These are phyloP conservation scores for Fusarium albosuccineum DNA, from an alignment of 2,329 filamentous ascomycete genomes.

Conservation along the genomic window DNA sequence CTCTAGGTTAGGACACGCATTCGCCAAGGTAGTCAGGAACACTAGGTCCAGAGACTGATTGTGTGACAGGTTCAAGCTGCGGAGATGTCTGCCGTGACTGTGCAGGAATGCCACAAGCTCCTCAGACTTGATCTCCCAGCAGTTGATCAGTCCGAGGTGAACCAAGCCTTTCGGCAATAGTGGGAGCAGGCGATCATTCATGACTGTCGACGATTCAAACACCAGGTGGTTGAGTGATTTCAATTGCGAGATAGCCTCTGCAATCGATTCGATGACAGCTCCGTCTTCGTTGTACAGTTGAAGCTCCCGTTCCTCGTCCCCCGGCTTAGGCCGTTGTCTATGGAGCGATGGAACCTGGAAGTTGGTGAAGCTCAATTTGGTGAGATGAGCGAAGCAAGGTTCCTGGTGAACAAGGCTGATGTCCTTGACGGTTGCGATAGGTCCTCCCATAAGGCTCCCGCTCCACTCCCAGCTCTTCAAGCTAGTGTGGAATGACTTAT, in stretches of 20 bases:
- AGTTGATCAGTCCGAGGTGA: conserved; percentile 82
- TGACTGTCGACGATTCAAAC: conserved; percentile 80
- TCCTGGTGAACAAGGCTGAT: conserved; percentile 66
- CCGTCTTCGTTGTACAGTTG: conserved; percentile 56
- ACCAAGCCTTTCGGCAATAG: conserved; percentile 75
- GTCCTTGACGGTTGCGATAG: conserved; percentile 61
- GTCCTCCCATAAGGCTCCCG: conserved; percentile 62
- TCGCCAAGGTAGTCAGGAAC: conserved; percentile 76
- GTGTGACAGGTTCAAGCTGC: conserved; percentile 78
- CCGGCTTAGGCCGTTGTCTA: conserved; percentile 51
- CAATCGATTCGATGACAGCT: conserved; percentile 56
- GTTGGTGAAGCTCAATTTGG: conserved; percentile 72
- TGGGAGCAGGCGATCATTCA: conserved; percentile 76
- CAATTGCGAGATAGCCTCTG: conserved; percentile 59
- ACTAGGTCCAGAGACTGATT: conserved; percentile 83
- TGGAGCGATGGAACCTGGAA: conserved; percentile 68
- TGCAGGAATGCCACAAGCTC: conserved; percentile 75
- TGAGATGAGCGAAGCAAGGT: conserved; percentile 68
- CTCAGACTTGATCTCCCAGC: conserved; percentile 78
- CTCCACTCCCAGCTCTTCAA: conserved; percentile 74
- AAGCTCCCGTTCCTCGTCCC: conserved; percentile 49
- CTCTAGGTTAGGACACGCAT: conserved; percentile 77
- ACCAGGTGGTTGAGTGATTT: conserved; percentile 74
- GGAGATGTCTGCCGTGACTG: conserved; percentile 75
- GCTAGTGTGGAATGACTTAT: conserved; percentile 50